These are phyloP conservation scores for Camillea tinctor DNA, from an alignment of 2,329 filamentous ascomycete species.

Conservation along the genomic window DNA sequence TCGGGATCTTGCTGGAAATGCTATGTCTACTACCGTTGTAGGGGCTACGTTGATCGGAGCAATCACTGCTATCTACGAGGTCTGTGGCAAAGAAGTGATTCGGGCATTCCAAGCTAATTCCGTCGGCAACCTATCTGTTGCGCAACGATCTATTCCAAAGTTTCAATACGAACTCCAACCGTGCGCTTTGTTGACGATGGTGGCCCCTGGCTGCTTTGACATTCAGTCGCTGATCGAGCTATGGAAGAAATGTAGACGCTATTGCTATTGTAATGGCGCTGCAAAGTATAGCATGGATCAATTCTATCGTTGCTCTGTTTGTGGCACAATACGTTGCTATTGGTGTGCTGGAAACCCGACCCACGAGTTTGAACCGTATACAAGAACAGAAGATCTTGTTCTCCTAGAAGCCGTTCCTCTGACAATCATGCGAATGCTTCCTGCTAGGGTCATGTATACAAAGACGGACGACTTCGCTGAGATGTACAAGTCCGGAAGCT, in stretches of 20 bases:
- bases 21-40: constrained; percentile 74
- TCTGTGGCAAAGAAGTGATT: neutral
- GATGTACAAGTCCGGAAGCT: neutral
- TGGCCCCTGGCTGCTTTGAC: neutral
- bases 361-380: constrained; percentile 29
- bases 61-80: constrained; percentile 43
- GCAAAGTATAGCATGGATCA: constrained; percentile 30
- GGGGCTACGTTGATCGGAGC: constrained; percentile 60
- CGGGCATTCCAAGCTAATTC: neutral
- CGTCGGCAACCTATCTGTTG: neutral
- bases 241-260: constrained; percentile 24
- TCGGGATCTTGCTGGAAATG: constrained; percentile 73
- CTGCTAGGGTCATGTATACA: constrained; percentile 16
- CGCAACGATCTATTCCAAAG: neutral
- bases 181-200: constrained; percentile 4
- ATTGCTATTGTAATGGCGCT: constrained; percentile 36
- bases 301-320: constrained; percentile 32
- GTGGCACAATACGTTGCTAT: constrained; percentile 37
- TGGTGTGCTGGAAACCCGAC: constrained; percentile 40
- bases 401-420: constrained; percentile 20
- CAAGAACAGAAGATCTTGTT: constrained; percentile 12
- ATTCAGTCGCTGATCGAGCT: constrained; percentile 15
- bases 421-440: constrained; percentile 22
- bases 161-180: neutral
- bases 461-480: constrained; percentile 3